Evolutionary conservation across 2,329 filamentous ascomycete genomes (phyloP), one percentile per base, ranked within the genome.

Genomic region (Fonsecaea multimorphosa): DNA sequence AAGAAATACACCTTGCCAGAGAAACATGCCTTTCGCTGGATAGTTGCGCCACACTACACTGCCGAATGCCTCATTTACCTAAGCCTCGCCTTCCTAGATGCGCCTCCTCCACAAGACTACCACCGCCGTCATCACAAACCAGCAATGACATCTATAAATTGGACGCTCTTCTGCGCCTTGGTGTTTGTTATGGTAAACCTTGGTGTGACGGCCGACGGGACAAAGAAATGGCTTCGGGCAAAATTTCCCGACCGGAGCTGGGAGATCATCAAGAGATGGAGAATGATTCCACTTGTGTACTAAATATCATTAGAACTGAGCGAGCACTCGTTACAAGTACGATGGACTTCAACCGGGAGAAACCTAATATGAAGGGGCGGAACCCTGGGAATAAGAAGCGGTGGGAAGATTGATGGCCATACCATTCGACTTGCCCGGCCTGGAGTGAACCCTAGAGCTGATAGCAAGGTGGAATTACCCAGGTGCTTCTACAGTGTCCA

Each of bases 21-120:
- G 1, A 84, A 90, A 66, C 88, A 89, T 2, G 79, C 90, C 64
- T 99, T 98, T 77, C 82, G 82, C 52, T 82, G 83, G 64, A 78
- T 96, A 24, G 79, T 97, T 44, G 96, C 91, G 72, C 93, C 95
- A 19, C 95, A 99, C 78, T 99, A 98, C 78, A 91, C 91, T 2
- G 92, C 90, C 73, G 95, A 98, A 79, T 93, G 91, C 74, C 76
- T 90, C 46, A 87, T 97, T 65, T 98, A 99, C 76, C 75, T 93
- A 22, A 85, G 89, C n/a, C 79, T 99, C 70, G 86, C 92, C 2
- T 78, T 95, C 53, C 77, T 90, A 44, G 88, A 89, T 32, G 92
- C 93, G 0, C 93, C 93, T 0, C 73, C 79, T 7, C 90, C 88
- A 11, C 78, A 81, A 34, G 49, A 24, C 14, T 11, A 16, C 24